Percentiles rank a stretch among this genome's conserved stretches.
Evolutionary conservation across 2,329 filamentous ascomycete genomes (phyloP).

Genomic region (Fusarium temperatum): DNA sequence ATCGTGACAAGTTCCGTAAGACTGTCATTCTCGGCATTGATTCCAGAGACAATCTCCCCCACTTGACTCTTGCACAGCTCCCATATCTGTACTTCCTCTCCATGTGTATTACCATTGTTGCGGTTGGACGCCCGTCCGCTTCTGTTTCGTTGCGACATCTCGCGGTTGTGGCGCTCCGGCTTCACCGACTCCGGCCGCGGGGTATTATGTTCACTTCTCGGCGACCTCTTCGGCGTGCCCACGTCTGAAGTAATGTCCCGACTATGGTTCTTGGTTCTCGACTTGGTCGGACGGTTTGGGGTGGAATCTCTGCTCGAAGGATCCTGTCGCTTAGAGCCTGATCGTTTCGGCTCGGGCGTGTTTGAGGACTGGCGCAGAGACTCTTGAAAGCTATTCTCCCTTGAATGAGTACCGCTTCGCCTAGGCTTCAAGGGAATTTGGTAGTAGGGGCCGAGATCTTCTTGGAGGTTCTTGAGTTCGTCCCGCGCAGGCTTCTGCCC

Average conservation of each 20-base stretch:
- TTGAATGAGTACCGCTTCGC: conserved; percentile 38
- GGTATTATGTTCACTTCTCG: conserved; percentile 36
- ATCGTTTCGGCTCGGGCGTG: conserved; percentile 39
- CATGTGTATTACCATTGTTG: conserved; percentile 54
- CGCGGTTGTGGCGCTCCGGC: conserved; percentile 33
- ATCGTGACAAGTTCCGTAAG: conserved; percentile 51
- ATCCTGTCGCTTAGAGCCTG: conserved; percentile 37
- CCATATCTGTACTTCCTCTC: conserved; percentile 57
- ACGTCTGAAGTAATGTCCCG: conserved; percentile 29
- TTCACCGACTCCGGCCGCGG: conserved; percentile 38
- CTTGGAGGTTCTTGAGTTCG: conserved; percentile 47
- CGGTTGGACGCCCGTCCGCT: conserved; percentile 56
- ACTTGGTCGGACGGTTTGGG: conserved; percentile 35
- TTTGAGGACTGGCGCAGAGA: conserved; percentile 35
- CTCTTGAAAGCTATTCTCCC: conserved; percentile 38
- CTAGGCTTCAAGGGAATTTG: conserved; percentile 40
- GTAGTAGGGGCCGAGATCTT: conserved; percentile 49
- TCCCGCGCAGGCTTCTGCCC: conserved; percentile 45
- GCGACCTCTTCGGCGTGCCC: conserved; percentile 39
- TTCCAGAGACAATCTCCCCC: conserved; percentile 50
- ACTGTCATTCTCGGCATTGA: conserved; percentile 56
- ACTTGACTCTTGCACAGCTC: conserved; percentile 52
- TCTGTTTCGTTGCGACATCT: conserved; percentile 57
- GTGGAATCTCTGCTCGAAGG: conserved; percentile 42
- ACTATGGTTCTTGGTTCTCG: conserved; percentile 33